phyloP scores from a whole-genome alignment of 805 yeast species.

The Saturnispora bothae region DNA sequence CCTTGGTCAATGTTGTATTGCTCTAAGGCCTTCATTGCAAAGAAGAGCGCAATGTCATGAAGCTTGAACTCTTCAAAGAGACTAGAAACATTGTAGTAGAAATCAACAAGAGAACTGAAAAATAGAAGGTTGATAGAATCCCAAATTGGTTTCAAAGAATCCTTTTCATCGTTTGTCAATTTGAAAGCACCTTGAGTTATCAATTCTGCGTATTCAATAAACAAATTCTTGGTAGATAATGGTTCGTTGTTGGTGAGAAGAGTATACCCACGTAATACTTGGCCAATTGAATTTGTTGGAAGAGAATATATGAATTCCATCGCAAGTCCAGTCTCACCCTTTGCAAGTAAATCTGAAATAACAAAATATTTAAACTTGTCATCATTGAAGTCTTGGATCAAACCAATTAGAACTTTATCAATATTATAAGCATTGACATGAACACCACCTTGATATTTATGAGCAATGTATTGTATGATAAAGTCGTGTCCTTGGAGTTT shows the following conservation, averaged over 20 bases:
- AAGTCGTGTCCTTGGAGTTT: constrained; percentile 4
- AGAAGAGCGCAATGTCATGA: constrained; percentile 28
- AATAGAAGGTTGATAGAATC: constrained; percentile 15
- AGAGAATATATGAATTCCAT: constrained; percentile 14
- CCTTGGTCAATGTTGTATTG: constrained; percentile 6
- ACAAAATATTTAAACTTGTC: constrained; percentile 17
- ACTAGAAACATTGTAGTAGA: constrained; percentile 29
- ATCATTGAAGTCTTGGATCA: constrained; percentile 12
- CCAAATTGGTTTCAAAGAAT: constrained; percentile 4
- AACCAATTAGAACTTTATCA: constrained; percentile 15
- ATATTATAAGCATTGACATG: constrained; percentile 18
- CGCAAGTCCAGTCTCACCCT: constrained; percentile 8
- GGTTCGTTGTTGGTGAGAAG: constrained; percentile 18
- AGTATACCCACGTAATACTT: constrained; percentile 21
- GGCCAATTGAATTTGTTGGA: constrained; percentile 15
- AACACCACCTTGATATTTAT: constrained; percentile 18
- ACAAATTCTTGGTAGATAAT: constrained; percentile 22
- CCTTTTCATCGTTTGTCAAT: constrained; percentile 14
- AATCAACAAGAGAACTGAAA: constrained; percentile 27
- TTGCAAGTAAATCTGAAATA: constrained; percentile 17
- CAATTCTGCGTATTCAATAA: constrained; percentile 20
- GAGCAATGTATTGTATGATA: constrained; percentile 11
- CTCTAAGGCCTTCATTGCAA: constrained; percentile 21
- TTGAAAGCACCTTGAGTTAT: constrained; percentile 19
- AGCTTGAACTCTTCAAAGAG: constrained; percentile 26